Evolutionary conservation across 2,329 filamentous ascomycete genomes (phyloP).

Genomic region (Cladobotryum mycophilum): DNA sequence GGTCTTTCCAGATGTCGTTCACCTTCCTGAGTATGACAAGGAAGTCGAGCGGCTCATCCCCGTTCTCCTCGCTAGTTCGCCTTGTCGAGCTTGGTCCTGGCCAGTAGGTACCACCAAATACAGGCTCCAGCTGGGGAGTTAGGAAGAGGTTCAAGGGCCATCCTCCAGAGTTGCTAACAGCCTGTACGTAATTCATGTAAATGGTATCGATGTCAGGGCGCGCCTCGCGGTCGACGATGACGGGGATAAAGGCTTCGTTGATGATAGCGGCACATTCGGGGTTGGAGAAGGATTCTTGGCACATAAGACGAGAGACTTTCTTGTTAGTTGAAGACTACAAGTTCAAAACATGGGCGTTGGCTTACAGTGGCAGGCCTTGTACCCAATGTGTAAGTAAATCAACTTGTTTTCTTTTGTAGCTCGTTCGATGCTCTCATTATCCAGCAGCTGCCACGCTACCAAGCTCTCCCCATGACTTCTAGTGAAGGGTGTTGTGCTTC

Average conservation of each 20-base stretch:
- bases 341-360: constrained; percentile 13
- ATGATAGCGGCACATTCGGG: constrained; percentile 72
- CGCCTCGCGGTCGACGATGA: constrained; percentile 91
- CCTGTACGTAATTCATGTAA: constrained; percentile 98
- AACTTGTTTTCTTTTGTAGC: constrained; percentile 79
- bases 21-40: constrained; percentile 78
- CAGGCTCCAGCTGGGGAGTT: constrained; percentile 84
- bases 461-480: constrained; percentile 71
- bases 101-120: constrained; percentile 97
- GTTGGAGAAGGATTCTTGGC: constrained; percentile 84
- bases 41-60: constrained; percentile 66
- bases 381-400: constrained; percentile 91
- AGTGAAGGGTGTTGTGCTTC: constrained; percentile 50
- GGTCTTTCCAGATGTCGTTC: constrained; percentile 67
- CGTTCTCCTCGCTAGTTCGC: constrained; percentile 31
- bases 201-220: constrained; percentile 90
- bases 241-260: constrained; percentile 82
- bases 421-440: constrained; percentile 65
- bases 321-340: constrained; percentile 14
- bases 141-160: constrained; percentile 98
- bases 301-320: constrained; percentile 81
- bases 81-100: constrained; percentile 62
- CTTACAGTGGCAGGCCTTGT: constrained; percentile 90
- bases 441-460: constrained; percentile 89
- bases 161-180: constrained; percentile 80